Base-by-base conservation (phyloP, 2,329 filamentous ascomycete species). In the Ceratocystis cubensis region DNA sequence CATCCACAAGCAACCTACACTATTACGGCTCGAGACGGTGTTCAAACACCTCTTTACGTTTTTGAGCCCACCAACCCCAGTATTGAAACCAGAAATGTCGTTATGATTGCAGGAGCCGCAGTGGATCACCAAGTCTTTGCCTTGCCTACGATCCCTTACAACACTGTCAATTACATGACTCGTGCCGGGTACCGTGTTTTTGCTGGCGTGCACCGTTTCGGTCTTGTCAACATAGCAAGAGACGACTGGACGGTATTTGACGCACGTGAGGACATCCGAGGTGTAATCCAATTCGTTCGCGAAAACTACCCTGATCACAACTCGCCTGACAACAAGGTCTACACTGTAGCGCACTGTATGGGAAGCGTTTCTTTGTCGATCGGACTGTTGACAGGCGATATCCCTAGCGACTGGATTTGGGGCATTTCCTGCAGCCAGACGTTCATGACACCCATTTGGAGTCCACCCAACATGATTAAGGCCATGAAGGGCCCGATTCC, bases 41-140 rank as follows among this genome's bases (percentile, higher is more conserved):
- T 85, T 2, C 72, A 75, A 65, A 81, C 82, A 0, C 76, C 76
- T 6, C 73, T 87, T 71, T 78, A 84, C 71, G 77, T 84, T 71
- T 87, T 82, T 81, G 79, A 84, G 69, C 78, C 83, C 2, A 78
- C 76, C 1, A 72, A 76, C 48, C 69, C 71, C 1, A 72, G 70
- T 1, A 71, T 76, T 25, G 72, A 75, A 20, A 73, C 76, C 7
- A 78, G 78, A 71, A 81, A 82, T 68, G 74, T 87, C 5, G 79
- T 87, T 68, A 80, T 87, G 77, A 78, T 87, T 57, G 83, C 84
- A 0, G 85, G 84, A 22, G 83, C 84, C 0, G 78, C 82, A 0
- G 84, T 87, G 0, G 82, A 86, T 72, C 82, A 87, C 70, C 80
- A 84, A 69, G 84, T 87, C 65, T 87, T 78, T 69, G 79, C 84